Conservation (phyloP, 208 protist species). For the Leishmania guyanensis region DNA sequence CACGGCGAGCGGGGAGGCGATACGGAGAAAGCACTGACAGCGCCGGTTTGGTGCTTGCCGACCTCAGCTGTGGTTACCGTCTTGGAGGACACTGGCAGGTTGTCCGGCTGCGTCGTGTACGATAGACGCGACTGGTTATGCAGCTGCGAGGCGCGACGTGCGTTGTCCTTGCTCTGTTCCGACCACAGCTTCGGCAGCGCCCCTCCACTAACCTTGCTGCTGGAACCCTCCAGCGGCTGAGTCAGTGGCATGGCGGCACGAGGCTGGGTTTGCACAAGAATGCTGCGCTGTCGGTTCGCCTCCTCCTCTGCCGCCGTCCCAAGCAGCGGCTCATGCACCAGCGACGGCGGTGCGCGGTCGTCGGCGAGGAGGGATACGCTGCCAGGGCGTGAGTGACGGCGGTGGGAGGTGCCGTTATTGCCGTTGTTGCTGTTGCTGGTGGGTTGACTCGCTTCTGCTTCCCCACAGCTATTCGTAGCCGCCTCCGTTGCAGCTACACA, state of each 20-base stretch:
- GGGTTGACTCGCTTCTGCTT: background rate
- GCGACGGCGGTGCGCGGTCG: constrained; percentile 22
- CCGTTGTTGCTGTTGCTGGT: constrained; percentile 7
- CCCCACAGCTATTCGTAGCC: background rate
- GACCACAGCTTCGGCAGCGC: constrained; percentile 20
- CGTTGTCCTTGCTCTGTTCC: constrained; percentile 42
- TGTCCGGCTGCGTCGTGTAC: constrained; percentile 6
- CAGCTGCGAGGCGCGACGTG: constrained; percentile 29
- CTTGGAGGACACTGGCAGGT: background rate
- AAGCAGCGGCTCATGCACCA: constrained; percentile 34
- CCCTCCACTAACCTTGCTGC: background rate
- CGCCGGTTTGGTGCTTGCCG: background rate
- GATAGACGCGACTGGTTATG: constrained; percentile 23
- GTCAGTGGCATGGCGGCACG: background rate
- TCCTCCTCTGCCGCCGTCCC: constrained; percentile 27
- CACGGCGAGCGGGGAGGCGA: background rate
- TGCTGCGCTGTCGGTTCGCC: constrained; percentile 23
- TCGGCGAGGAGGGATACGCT: constrained; percentile 27
- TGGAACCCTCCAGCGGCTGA: background rate
- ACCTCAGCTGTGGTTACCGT: background rate
- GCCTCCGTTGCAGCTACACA: background rate
- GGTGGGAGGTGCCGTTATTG: constrained; percentile 5
- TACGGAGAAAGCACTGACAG: background rate
- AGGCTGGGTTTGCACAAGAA: constrained; percentile 22
- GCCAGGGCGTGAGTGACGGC: constrained; percentile 15